Evolutionary conservation across 2,329 filamentous ascomycete species (phyloP).

Genomic region (Hymenoscyphus salicellus): DNA sequence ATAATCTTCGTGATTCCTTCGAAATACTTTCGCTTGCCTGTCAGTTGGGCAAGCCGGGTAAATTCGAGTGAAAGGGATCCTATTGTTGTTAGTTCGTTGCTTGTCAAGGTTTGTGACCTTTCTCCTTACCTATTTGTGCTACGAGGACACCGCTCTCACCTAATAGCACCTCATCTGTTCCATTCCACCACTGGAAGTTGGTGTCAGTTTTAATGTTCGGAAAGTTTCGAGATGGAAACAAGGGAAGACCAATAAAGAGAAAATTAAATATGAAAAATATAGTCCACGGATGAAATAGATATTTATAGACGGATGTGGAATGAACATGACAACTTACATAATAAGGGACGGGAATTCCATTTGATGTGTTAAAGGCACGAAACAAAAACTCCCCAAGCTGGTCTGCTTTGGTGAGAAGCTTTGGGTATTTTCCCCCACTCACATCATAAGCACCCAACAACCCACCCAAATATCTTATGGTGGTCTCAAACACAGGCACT

Average conservation of each 20-base stretch:
- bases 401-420: constrained; percentile 4
- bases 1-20: constrained; percentile 57
- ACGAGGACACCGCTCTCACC: constrained; percentile 3
- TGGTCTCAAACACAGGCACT: constrained; percentile 26
- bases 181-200: background rate
- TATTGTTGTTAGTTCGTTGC: background rate
- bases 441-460: constrained; percentile 40
- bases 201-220: background rate
- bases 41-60: constrained; percentile 59
- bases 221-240: background rate
- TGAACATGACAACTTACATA: background rate
- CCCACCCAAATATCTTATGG: constrained; percentile 27
- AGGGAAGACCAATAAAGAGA: background rate
- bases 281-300: background rate
- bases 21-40: constrained; percentile 56
- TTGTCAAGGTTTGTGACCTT: background rate
- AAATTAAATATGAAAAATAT: background rate
- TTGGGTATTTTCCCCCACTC: constrained; percentile 5
- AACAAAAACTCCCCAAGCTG: constrained; percentile 1
- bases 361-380: constrained; percentile 1
- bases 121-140: constrained; percentile 3
- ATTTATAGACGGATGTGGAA: background rate
- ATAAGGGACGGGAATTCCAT: constrained; percentile 5
- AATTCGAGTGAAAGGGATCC: constrained; percentile 58
- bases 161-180: background rate